These are phyloP conservation scores for Aspergillus pseudoglaucus DNA, from an alignment of 2,329 filamentous ascomycete genomes.

Conservation along the genomic window DNA sequence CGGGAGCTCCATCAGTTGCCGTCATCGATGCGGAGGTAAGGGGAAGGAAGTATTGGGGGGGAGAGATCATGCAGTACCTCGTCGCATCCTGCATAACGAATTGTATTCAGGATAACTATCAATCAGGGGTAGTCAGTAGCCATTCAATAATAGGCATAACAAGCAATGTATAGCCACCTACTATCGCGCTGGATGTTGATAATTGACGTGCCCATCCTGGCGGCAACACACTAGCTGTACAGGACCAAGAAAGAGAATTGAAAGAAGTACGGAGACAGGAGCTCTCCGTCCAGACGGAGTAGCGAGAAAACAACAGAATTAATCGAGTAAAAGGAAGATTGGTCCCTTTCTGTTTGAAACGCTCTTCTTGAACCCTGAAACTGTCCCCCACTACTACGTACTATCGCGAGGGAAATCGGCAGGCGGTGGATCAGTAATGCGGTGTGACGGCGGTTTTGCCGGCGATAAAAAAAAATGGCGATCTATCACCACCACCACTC, in stretches of 20 bases:
- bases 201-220: conserved; percentile 74
- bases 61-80: conserved; percentile 51
- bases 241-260: neutral
- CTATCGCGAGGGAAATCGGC: neutral
- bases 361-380: no score
- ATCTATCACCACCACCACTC: no score
- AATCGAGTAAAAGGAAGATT: no score
- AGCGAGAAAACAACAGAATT: no score
- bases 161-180: conserved; percentile 37
- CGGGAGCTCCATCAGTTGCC: conserved; percentile 19
- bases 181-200: conserved; percentile 77
- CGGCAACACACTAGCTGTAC: neutral
- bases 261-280: no score
- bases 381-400: no score
- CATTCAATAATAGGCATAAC: neutral
- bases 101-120: conserved; percentile 64
- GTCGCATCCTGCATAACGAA: conserved; percentile 71
- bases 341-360: no score
- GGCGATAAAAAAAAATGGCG: no score
- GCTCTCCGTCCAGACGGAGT: no score
- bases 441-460: conserved; percentile 4
- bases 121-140: conserved; percentile 8
- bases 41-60: conserved; percentile 11
- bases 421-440: conserved; percentile 3
- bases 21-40: conserved; percentile 15